Evolutionary conservation across 345 rosid genomes (phyloP).

Genomic region (Euphorbia pulcherrima): DNA sequence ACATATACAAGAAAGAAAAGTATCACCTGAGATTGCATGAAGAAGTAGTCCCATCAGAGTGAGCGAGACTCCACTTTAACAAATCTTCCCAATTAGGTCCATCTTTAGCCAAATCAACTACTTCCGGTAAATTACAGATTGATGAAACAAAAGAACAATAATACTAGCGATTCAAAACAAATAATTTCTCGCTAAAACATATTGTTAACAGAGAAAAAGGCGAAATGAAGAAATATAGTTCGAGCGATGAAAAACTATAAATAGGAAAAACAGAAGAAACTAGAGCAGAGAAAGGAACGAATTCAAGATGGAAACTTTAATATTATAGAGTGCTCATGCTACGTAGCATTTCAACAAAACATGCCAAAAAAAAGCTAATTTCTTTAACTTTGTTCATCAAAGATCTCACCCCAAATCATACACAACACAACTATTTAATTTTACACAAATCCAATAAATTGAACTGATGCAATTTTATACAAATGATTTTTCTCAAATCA

Average conservation of each 20-base stretch:
- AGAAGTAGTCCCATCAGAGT: conserved; percentile 66
- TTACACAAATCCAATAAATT: too few relatives aligned
- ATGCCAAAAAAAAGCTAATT: too few relatives aligned
- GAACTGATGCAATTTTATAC: too few relatives aligned
- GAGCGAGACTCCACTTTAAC: conserved; percentile 91
- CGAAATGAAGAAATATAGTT: neutral
- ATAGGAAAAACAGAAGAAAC: neutral
- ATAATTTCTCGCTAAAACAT: too few relatives aligned
- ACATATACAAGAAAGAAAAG: neutral
- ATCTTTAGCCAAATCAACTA: conserved; percentile 48
- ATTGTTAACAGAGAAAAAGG: too few relatives aligned
- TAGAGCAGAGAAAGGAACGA: too few relatives aligned
- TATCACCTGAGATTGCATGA: conserved; percentile 55
- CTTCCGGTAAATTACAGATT: neutral
- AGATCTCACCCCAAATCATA: too few relatives aligned
- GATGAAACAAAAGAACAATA: neutral
- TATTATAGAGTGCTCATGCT: too few relatives aligned
- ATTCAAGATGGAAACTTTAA: conserved; percentile 6
- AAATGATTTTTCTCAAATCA: neutral
- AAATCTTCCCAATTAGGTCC: conserved; percentile 92
- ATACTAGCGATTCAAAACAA: neutral
- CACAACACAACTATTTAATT: too few relatives aligned
- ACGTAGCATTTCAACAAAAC: too few relatives aligned
- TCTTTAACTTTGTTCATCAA: too few relatives aligned
- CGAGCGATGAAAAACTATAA: neutral